phyloP scores from a whole-genome alignment of 768 basidiomycete genomes.

The Clitopilus passeckerianus region DNA sequence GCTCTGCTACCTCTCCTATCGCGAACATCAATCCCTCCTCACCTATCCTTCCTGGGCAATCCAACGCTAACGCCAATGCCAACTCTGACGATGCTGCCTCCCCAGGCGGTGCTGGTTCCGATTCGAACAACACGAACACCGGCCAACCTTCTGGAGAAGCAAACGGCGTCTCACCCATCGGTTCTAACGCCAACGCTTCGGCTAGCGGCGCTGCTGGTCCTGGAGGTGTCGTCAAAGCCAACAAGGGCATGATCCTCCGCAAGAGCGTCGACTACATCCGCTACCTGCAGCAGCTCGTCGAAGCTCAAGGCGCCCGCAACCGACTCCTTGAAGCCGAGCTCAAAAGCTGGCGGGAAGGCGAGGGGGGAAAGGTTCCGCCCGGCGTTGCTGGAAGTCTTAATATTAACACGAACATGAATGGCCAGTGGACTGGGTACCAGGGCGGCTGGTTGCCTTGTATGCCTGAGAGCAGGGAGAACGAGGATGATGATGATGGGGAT shows the following conservation, averaged over 20 bases:
- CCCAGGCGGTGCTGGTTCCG: neutral
- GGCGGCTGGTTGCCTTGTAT: conserved; percentile 21
- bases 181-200: neutral
- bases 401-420: conserved; percentile 3
- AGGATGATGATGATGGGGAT: conserved; percentile 6
- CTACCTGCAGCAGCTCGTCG: conserved; percentile 84
- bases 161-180: neutral
- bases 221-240: conserved; percentile 70
- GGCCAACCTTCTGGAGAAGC: neutral
- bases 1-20: neutral
- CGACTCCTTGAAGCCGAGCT: conserved; percentile 76
- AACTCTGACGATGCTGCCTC: conserved; percentile 1
- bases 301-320: conserved; percentile 72
- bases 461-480: conserved; percentile 18
- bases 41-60: conserved; percentile 2
- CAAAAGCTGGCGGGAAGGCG: conserved; percentile 9
- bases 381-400: conserved; percentile 4
- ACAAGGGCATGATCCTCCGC: conserved; percentile 90
- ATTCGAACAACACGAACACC: neutral
- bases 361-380: neutral
- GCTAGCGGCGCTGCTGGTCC: conserved; percentile 14
- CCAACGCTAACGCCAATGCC: neutral
- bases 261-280: conserved; percentile 80
- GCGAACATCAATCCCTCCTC: conserved; percentile 9
- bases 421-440: conserved; percentile 7